These are phyloP conservation scores for Herpetospermum pedunculosum DNA, from an alignment of 306 rosid genomes.

Conservation along the genomic window DNA sequence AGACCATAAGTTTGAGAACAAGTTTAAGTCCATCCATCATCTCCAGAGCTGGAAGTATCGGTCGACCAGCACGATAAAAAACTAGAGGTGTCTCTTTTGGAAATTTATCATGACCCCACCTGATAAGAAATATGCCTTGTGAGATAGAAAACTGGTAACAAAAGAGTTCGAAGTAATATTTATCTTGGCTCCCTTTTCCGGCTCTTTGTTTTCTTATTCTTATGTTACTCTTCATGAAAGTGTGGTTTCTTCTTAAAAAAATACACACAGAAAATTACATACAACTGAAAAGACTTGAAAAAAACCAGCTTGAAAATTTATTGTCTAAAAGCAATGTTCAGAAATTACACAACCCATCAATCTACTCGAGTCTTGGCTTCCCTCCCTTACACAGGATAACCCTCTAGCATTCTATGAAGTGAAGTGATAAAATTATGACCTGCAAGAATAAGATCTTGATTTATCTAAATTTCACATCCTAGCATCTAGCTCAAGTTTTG, in stretches of 20 bases:
- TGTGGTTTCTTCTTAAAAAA: neutral
- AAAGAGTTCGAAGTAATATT: neutral
- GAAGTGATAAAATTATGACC: neutral
- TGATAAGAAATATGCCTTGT: neutral
- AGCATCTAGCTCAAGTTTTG: neutral
- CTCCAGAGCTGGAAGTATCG: constrained; percentile 50
- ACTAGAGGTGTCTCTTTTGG: constrained; percentile 73
- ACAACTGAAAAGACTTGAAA: neutral
- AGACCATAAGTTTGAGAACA: constrained; percentile 45
- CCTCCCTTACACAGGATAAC: neutral
- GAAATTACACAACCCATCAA: neutral
- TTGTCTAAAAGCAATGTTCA: neutral
- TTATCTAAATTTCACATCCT: neutral
- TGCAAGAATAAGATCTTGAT: neutral
- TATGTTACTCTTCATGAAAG: neutral
- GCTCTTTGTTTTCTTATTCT: neutral
- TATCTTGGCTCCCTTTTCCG: neutral
- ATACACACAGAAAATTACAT: neutral
- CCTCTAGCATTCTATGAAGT: neutral
- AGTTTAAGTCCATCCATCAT: constrained; percentile 62
- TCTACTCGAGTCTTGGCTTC: neutral
- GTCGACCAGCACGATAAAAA: constrained; percentile 56
- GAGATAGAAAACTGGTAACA: neutral
- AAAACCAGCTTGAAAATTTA: neutral
- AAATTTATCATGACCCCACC: constrained; percentile 84